A percentile compares a stretch with the other conserved stretches of the same genome.
Conservation (phyloP, 2,329 filamentous ascomycete genomes). For the Pseudopyrenochaeta lycopersici region DNA sequence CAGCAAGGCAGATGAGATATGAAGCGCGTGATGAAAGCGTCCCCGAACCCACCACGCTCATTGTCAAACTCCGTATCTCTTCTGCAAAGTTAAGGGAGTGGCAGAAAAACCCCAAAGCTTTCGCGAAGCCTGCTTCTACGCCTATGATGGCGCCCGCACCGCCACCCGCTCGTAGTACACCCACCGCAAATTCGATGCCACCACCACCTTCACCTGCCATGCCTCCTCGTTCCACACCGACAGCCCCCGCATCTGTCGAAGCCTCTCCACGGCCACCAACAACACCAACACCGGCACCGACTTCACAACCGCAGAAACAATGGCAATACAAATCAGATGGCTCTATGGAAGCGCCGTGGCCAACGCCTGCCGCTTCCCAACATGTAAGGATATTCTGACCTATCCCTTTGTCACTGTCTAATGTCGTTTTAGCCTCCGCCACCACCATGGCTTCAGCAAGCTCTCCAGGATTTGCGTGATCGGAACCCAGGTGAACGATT, state of each 20-base stretch:
- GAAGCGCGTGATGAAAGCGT: constrained; percentile 80
- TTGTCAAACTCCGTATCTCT: constrained; percentile 79
- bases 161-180: constrained; percentile 60
- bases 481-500: constrained; percentile 83
- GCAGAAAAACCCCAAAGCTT: constrained; percentile 63
- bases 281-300: constrained; percentile 50
- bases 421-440: constrained; percentile 74
- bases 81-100: constrained; percentile 76
- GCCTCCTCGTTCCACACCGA: constrained; percentile 44
- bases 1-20: constrained; percentile 66
- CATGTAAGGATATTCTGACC: constrained; percentile 63
- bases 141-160: constrained; percentile 56
- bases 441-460: constrained; percentile 82
- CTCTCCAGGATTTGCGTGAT: constrained; percentile 75
- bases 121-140: constrained; percentile 52
- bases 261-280: constrained; percentile 41
- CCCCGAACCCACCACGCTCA: constrained; percentile 67
- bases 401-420: constrained; percentile 9
- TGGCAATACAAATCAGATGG: constrained; percentile 58
- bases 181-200: constrained; percentile 65
- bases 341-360: constrained; percentile 70
- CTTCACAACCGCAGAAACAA: constrained; percentile 39
- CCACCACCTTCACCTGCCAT: constrained; percentile 59
- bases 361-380: constrained; percentile 66
- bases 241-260: constrained; percentile 30